Percentiles rank a stretch among this genome's conserved stretches.
phyloP scores from a whole-genome alignment of 2,329 filamentous ascomycete genomes.

The Fusarium buxicola region DNA sequence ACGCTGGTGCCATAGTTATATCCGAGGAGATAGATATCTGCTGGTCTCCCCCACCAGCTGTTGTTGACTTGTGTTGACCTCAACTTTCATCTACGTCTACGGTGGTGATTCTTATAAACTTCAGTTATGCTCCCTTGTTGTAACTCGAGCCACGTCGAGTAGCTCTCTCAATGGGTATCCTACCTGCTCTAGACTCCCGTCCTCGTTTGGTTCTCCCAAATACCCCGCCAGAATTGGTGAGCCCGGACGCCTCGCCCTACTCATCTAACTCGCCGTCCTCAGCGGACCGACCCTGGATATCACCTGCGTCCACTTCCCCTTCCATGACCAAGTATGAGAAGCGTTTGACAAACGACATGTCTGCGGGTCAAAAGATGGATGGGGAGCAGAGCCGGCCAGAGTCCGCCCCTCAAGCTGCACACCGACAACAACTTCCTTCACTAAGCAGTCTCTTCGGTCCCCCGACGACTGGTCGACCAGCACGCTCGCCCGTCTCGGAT shows the following conservation, averaged over 20 bases:
- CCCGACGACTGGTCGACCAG: constrained; percentile 56
- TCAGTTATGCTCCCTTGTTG: constrained; percentile 42
- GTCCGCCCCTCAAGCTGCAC: constrained; percentile 43
- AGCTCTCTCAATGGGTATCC: constrained; percentile 66
- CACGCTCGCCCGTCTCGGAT: constrained; percentile 61
- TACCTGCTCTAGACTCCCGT: constrained; percentile 62
- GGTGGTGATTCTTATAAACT: constrained; percentile 25
- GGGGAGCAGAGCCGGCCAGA: constrained; percentile 53
- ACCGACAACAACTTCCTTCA: constrained; percentile 64
- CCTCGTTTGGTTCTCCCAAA: constrained; percentile 63
- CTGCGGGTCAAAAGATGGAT: constrained; percentile 53
- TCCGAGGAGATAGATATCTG: constrained; percentile 46
- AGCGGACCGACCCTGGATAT: constrained; percentile 60
- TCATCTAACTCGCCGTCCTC: constrained; percentile 57
- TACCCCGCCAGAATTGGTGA: constrained; percentile 66
- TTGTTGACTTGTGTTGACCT: constrained; percentile 29
- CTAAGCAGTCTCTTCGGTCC: constrained; percentile 68
- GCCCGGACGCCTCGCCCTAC: constrained; percentile 62
- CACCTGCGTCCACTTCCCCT: constrained; percentile 57
- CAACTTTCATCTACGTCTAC: constrained; percentile 28
- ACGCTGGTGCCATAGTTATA: constrained; percentile 46
- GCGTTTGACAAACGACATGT: constrained; percentile 57
- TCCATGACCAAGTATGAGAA: constrained; percentile 71
- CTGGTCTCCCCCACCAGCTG: constrained; percentile 36
- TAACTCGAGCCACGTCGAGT: constrained; percentile 46